Base-by-base conservation (phyloP, 805 yeast genomes). In the Kuraishia hungarica region DNA sequence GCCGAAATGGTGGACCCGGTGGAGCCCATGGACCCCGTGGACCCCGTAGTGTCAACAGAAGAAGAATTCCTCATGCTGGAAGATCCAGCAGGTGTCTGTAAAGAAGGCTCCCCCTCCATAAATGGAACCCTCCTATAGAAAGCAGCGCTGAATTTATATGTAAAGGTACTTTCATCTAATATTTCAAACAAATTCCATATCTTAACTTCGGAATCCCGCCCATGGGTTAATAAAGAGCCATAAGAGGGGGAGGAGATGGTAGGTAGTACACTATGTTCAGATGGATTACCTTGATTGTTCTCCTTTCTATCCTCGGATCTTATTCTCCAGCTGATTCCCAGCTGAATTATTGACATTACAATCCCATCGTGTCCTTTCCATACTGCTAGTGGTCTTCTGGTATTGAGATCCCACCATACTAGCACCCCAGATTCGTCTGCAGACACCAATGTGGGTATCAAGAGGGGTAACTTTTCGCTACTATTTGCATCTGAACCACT, bases 391-490 rank as follows among this genome's bases (percentile, higher is more conserved):
- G 90, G 87, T 51, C 94, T 67, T 47, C 83, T 70, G 0, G 80
- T 73, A 1, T 67, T 62, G 7, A 88, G 58, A 55, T 82, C 78
- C 96, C 96, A 88, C 75, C 84, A 73, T 1, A 81, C 73, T 2
- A 82, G 60, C 73, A 79, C 74, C 0, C 96, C 96, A 0, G 71
- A 64, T 26, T 82, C 83, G 63, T 87, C 94, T 4, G 80, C 80
- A 0, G 87, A 74, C 1, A 79, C 62, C 2, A 85, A 58, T 1
- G 75, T 64, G 4, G 75, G 73, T 6, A 68, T 67, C 49, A 68
- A 59, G 1, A 68, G 56, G 3, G 65, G 67, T 55, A 35, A n/a
- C n/a, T n/a, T n/a, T n/a, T n/a, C n/a, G n/a, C n/a, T n/a, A n/a
- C n/a, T n/a, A n/a, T n/a, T n/a, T n/a, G n/a, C n/a, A n/a, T n/a